Evolutionary conservation across 2,329 filamentous ascomycete genomes (phyloP).

Genomic region (Pyrenophora seminiperda): DNA sequence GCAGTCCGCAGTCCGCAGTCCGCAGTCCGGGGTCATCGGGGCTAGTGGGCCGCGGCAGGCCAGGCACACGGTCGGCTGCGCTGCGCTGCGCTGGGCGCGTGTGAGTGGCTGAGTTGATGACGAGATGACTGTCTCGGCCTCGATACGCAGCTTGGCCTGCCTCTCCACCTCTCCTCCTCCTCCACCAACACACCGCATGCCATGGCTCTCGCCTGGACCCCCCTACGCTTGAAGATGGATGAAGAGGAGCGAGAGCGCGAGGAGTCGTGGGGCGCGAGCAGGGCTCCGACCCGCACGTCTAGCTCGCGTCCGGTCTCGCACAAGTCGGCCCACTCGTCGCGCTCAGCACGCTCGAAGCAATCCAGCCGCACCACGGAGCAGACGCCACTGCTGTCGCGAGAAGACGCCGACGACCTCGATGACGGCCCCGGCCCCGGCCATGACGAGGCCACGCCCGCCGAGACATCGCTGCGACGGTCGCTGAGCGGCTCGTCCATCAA

Average conservation of each 20-base stretch:
- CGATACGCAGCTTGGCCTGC: not conserved
- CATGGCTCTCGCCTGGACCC: constrained; percentile 16
- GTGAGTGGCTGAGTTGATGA: constrained; percentile 24
- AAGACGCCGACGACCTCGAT: constrained; percentile 32
- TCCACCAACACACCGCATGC: not conserved
- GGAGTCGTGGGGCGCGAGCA: constrained; percentile 44
- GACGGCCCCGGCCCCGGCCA: constrained; percentile 21
- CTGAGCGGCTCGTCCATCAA: constrained; percentile 33
- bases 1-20: constrained; percentile 10
- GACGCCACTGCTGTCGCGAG: constrained; percentile 48
- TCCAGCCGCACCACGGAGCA: constrained; percentile 46
- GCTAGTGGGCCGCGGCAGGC: constrained; percentile 16
- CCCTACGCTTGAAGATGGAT: constrained; percentile 14
- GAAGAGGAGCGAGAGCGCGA: constrained; percentile 32
- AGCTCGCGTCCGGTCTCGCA: constrained; percentile 47
- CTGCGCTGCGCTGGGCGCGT: not conserved
- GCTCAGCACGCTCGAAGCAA: constrained; percentile 38
- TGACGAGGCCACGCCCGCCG: constrained; percentile 36
- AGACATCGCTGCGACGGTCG: constrained; percentile 45
- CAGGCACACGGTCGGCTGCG: constrained; percentile 12
- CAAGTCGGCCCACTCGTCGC: constrained; percentile 43
- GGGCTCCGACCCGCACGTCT: constrained; percentile 35
- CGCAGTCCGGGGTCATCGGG: constrained; percentile 7
- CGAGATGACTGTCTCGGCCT: constrained; percentile 12
- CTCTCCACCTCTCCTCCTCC: constrained; percentile 6